Percentiles rank a stretch among this genome's conserved stretches.
phyloP scores from a whole-genome alignment of 371 early-diverging fungal species.

The Mucor lusitanicus region DNA sequence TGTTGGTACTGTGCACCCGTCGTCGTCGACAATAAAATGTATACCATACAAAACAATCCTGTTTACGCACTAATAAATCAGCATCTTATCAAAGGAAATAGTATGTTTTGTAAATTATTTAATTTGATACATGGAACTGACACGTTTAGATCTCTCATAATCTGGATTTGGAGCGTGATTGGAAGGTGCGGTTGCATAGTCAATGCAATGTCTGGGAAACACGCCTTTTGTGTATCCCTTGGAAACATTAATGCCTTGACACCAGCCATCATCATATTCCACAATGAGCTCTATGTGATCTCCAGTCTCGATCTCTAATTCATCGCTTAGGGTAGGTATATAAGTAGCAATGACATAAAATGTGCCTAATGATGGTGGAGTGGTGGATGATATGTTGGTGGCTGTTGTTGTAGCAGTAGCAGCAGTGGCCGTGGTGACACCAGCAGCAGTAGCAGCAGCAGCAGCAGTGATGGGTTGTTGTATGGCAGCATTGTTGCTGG shows the following conservation, averaged over 20 bases:
- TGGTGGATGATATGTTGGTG: neutral
- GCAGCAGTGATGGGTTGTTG: neutral
- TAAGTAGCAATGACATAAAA: constrained; percentile 48
- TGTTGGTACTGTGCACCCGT: neutral
- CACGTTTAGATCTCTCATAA: constrained; percentile 25
- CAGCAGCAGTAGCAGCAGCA: neutral
- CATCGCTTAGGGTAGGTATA: constrained; percentile 60
- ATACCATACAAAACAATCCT: neutral
- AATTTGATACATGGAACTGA: constrained; percentile 31
- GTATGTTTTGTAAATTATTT: neutral
- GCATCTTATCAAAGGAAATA: neutral
- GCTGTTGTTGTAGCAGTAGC: neutral
- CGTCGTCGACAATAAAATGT: neutral
- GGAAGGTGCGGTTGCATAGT: constrained; percentile 12
- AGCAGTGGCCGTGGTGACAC: neutral
- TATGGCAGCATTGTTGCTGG: neutral
- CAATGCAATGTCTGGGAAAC: constrained; percentile 59
- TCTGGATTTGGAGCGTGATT: neutral
- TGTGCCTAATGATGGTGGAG: constrained; percentile 24
- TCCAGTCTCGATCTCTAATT: constrained; percentile 56
- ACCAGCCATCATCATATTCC: constrained; percentile 68
- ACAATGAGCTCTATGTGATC: constrained; percentile 56
- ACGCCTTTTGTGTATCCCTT: constrained; percentile 52
- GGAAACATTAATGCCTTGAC: constrained; percentile 54
- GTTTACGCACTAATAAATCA: neutral